Percentiles rank a stretch among this genome's conserved stretches.
These are phyloP conservation scores for Colletotrichum salicis DNA, from an alignment of 2,329 filamentous ascomycete species.

Conservation along the genomic window DNA sequence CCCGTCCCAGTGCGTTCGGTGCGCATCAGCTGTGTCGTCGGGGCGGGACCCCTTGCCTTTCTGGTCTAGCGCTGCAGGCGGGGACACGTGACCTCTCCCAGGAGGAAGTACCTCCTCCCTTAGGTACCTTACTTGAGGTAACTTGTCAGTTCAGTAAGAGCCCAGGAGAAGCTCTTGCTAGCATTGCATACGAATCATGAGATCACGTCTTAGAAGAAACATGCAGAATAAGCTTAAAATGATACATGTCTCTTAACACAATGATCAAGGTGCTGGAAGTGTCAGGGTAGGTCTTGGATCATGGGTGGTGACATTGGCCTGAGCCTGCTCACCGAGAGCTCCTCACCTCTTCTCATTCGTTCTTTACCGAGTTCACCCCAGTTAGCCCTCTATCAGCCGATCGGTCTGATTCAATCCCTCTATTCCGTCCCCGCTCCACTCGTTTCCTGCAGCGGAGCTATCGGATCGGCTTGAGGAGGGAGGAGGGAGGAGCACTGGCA, in stretches of 20 bases:
- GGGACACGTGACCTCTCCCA: slow-evolving; percentile 23
- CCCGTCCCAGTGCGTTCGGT: slow-evolving; percentile 15
- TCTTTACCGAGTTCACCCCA: slow-evolving; percentile 8
- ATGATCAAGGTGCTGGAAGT: neutral
- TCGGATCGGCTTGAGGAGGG: slow-evolving; percentile 17
- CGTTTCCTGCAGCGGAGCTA: slow-evolving; percentile 27
- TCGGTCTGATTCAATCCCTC: neutral
- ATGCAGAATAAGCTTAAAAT: neutral
- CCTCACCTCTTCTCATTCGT: neutral
- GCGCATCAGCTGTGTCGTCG: slow-evolving; percentile 29
- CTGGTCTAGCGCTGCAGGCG: slow-evolving; percentile 15
- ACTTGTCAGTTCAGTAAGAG: neutral
- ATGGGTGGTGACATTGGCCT: slow-evolving; percentile 1
- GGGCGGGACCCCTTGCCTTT: slow-evolving; percentile 22
- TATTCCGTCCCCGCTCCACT: neutral
- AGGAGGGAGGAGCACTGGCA: neutral
- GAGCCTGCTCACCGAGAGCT: slow-evolving; percentile 12
- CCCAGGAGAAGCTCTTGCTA: neutral
- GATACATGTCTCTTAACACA: neutral
- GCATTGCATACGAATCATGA: neutral
- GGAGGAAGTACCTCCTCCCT: neutral
- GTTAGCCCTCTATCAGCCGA: neutral
- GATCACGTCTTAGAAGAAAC: neutral
- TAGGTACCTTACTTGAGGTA: too few relatives aligned
- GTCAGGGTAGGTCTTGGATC: slow-evolving; percentile 12